A percentile compares a stretch with the other conserved stretches of the same genome.
phyloP scores from a whole-genome alignment of 768 basidiomycete genomes.

The Podaxis sp. region DNA sequence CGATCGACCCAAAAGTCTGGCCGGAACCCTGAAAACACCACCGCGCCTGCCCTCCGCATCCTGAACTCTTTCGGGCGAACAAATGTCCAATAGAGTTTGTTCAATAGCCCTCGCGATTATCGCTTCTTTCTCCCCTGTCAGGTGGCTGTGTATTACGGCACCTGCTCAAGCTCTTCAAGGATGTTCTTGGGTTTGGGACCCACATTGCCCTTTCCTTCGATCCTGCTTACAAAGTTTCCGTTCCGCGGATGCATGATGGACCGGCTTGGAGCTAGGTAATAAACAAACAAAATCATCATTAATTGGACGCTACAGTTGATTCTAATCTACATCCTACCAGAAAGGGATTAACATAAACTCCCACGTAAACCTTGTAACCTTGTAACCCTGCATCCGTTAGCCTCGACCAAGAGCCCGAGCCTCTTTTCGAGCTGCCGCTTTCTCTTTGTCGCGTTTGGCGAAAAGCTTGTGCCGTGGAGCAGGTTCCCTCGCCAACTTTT shows the following conservation, averaged over 20 bases:
- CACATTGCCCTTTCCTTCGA: background rate
- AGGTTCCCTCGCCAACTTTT: constrained; percentile 59
- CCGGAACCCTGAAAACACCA: constrained; percentile 9
- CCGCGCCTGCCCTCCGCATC: constrained; percentile 8
- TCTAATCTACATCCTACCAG: constrained; percentile 4
- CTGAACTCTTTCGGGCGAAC: background rate
- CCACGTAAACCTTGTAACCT: constrained; percentile 10
- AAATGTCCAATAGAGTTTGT: constrained; percentile 1
- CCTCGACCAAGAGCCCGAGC: constrained; percentile 22
- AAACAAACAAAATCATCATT: background rate
- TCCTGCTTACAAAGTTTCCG: background rate
- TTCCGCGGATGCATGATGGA: background rate
- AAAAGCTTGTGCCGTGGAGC: constrained; percentile 75
- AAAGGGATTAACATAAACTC: background rate
- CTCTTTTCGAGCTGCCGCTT: constrained; percentile 51
- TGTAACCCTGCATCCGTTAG: constrained; percentile 7
- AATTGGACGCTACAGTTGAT: background rate
- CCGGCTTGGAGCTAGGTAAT: background rate
- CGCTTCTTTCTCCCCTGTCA: constrained; percentile 3
- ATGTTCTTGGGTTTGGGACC: background rate
- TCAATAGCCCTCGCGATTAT: constrained; percentile 4
- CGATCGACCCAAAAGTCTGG: constrained; percentile 22
- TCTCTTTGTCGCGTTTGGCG: constrained; percentile 78
- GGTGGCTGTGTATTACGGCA: constrained; percentile 15
- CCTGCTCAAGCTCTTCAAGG: background rate